phyloP scores from a whole-genome alignment of 495 filamentous ascomycete genomes.

The Talaromyces trachyspermus region DNA sequence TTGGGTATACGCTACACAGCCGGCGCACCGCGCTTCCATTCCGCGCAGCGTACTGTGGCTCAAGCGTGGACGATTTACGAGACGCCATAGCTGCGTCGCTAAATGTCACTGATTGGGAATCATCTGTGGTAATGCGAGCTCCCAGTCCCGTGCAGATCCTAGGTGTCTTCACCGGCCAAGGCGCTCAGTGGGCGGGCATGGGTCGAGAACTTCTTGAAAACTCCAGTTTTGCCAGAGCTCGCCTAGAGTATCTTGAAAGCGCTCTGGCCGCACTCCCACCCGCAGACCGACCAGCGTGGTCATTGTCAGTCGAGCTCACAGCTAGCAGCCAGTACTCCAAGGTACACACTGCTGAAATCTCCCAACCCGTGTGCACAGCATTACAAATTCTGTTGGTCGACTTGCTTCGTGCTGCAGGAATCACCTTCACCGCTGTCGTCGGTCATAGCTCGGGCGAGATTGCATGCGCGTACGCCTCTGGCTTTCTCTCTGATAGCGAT shows the following conservation, averaged over 20 bases:
- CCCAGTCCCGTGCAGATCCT: too few relatives aligned
- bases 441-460: conserved; percentile 61
- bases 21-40: too few relatives aligned
- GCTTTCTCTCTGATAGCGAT: conserved; percentile 28
- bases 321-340: not conserved
- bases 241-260: not conserved
- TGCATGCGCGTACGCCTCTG: conserved; percentile 45
- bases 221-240: conserved; percentile 9
- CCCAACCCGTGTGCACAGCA: conserved; percentile 18
- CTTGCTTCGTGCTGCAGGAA: conserved; percentile 19
- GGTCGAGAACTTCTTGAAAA: conserved; percentile 28
- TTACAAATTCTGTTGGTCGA: conserved; percentile 29
- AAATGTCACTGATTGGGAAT: not conserved
- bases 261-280: not conserved
- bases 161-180: conserved; percentile 20
- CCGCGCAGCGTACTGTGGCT: too few relatives aligned
- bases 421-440: conserved; percentile 30
- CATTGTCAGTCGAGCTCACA: conserved; percentile 6
- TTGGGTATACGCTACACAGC: too few relatives aligned
- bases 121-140: not conserved
- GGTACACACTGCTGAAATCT: conserved; percentile 3
- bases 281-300: conserved; percentile 7
- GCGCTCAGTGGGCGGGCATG: conserved; percentile 17
- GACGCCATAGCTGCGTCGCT: not conserved
- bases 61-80: too few relatives aligned